A percentile compares a stretch with the other conserved stretches of the same genome.
Conservation (phyloP, 495 filamentous ascomycete genomes). For the Lasiosphaeria miniovina region DNA sequence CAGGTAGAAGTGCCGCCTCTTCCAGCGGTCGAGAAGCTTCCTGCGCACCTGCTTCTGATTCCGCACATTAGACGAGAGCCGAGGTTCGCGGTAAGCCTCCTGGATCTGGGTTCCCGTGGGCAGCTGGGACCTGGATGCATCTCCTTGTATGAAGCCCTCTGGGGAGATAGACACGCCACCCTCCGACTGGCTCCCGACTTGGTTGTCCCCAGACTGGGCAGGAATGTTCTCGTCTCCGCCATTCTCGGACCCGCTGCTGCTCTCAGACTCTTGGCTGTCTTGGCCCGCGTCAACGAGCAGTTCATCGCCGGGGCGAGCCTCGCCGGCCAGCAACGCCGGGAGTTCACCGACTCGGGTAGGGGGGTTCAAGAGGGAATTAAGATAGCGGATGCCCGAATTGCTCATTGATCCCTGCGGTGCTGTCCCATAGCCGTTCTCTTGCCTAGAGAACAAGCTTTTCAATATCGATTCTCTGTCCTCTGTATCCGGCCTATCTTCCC, state of each 20-base stretch:
- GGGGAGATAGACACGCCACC: neutral
- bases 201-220: neutral
- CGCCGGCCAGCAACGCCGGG: conserved; percentile 35
- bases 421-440: conserved; percentile 24
- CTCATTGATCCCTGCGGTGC: neutral
- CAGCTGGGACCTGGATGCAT: neutral
- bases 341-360: conserved; percentile 38
- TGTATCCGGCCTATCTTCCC: conserved; percentile 41
- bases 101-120: neutral
- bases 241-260: conserved; percentile 26
- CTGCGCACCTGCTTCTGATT: conserved; percentile 33
- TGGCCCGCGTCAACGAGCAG: conserved; percentile 27
- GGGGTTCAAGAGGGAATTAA: conserved; percentile 40
- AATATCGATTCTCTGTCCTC: conserved; percentile 41
- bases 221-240: conserved; percentile 13
- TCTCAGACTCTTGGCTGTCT: conserved; percentile 10
- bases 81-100: neutral
- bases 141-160: neutral
- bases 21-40: conserved; percentile 69
- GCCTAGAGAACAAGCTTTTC: conserved; percentile 35
- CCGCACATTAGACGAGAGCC: neutral
- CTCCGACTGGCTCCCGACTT: neutral
- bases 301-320: conserved; percentile 28
- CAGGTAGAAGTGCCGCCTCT: conserved; percentile 69
- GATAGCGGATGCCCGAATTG: conserved; percentile 31